Base-by-base conservation (phyloP, 2,329 filamentous ascomycete species). In the Neopestalotiopsis sp. region DNA sequence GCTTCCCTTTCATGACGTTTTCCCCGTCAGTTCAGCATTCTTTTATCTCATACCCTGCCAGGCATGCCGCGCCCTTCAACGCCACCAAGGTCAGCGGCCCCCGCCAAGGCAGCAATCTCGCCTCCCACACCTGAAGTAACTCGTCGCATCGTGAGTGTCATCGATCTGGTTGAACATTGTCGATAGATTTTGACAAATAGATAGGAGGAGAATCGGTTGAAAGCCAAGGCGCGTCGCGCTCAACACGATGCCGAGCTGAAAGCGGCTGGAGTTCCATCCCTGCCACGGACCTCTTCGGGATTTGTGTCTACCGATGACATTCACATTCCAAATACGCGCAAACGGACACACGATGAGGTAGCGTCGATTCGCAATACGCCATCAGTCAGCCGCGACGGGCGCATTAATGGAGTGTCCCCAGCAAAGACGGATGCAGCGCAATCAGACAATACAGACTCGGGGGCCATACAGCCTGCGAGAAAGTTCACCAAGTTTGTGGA, bases 401-500 rank as follows among this genome's bases (percentile, higher is more conserved):
- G 89, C 63, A 82, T 77, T 20, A 81, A 79, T 59, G 82, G 78
- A 7, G 76, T 79, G 5, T 69, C 74, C 5, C 74, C 73, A 12
- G 74, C 81, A 73, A 79, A 77, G 74, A 83, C 85, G 17, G 83
- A 78, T 70, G 79, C 58, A 32, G 59, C 67, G 7, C 59, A 34
- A 9, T 30, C 24, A 34, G 71, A 68, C 12, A 72, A 74, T 7
- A 73, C 74, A 7, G 73, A 77, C 0, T 78, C 71, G 28, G 74
- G 77, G 61, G 79, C 82, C 5, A 90, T 97, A 64, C 90, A 90
- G 67, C 92, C 95, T 0, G 93, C 94, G 61, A 89, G 91, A 76
- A 98, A 97, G 77, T 98, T 98, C 74, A 90, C 93, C 70, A 95
- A 96, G 79, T 98, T 92, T 78, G 95, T 99, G 76, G 96, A 99